Base-by-base conservation (phyloP, 169 alveolate species). In the Cryptosporidium canis region DNA sequence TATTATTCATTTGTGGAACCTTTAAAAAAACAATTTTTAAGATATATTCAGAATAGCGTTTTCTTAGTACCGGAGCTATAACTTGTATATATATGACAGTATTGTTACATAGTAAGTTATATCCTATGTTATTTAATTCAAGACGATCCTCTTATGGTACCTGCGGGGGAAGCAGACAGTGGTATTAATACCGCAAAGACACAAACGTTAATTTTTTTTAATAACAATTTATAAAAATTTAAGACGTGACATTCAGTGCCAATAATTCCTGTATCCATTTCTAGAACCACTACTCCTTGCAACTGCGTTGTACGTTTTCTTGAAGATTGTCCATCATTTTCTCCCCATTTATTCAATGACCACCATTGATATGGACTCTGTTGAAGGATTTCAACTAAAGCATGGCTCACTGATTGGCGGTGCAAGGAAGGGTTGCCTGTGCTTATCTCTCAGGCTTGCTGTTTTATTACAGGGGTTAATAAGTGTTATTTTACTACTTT, bases 381-480 rank as follows among this genome's bases (percentile, higher is more conserved):
- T 77, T 61, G 87, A 77, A 24, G 87, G 55, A 18, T 58, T 77
- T 77, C 70, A 61, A 39, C 72, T 77, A 12, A 77, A 77, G 48
- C 87, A 77, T 37, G 87, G 87, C 64, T 77, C 87, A 56, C 61
- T 77, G 33, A 56, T 77, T 41, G 87, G 87, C 47, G 87, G 87
- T 27, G 87, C 77, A 58, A 77, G 87, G 63, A 77, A 77, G 31
- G 87, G 87, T 58, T 77, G 58, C 31, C 29, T 77, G 29, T 77
- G 87, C 16, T 39, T 77, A 18, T 77, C 87, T 41, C 45, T 77
- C 1, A 55, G 87, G 29, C 71, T 77, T n/a, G 58, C 87, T 37
- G 72, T 58, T 37, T 58, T 77, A 27, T 3, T 77, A 3, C 87
- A 77, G 24, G 72, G 77, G 0, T 29, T 77, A 14, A 8, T 61